Evolutionary conservation across 345 rosid species (phyloP), one percentile per base, ranked within the genome.

Genomic region (Litchi chinensis): DNA sequence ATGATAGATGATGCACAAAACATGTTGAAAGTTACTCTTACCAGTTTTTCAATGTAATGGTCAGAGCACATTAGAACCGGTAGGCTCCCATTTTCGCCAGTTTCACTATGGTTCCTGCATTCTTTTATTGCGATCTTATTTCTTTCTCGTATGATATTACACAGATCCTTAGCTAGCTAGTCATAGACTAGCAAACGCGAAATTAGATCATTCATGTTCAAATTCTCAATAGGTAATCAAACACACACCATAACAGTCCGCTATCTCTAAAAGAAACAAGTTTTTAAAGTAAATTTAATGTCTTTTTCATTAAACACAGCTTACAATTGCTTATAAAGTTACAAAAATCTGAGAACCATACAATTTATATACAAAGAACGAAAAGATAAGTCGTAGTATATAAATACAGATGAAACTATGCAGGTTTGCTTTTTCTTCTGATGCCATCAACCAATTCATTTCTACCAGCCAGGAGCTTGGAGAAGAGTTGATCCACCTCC

Each of bases 401-500:
- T 10, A 50, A 2, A 50, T 4, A 54, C 59, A 54, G 6, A 54
- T 5, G 59, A 39, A 60, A 8, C 5, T 41, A 66, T 18, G 37
- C 62, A 64, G 1, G 6, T 70, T 39, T 63, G 10, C 63, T 77
- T 16, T 9, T 40, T 68, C 22, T 41, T 57, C 88, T 65, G 24
- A 88, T 76, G 48, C 88, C 80, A 43, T 77, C 81, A 48, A 92
- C 84, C 79, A 90, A 60, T 65, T 86, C 79, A 72, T 87, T 89
- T 87, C 96, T 90, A 44, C 76, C 79, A 10, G 80, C 83, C 76
- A 92, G 75, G 8, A 87, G 74, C 12, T 86, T 75, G 7, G 84
- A 85, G 86, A 92, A 92, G 39, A 90, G 75, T 50, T 46, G 56
- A 82, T 90, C 85, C 79, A 89, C 89, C 24, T 81, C 86, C 77